A percentile compares a stretch with the other conserved stretches of the same genome.
phyloP scores from a whole-genome alignment of 1,139 yeast species.

The Magnusiomyces tetraspermus region DNA sequence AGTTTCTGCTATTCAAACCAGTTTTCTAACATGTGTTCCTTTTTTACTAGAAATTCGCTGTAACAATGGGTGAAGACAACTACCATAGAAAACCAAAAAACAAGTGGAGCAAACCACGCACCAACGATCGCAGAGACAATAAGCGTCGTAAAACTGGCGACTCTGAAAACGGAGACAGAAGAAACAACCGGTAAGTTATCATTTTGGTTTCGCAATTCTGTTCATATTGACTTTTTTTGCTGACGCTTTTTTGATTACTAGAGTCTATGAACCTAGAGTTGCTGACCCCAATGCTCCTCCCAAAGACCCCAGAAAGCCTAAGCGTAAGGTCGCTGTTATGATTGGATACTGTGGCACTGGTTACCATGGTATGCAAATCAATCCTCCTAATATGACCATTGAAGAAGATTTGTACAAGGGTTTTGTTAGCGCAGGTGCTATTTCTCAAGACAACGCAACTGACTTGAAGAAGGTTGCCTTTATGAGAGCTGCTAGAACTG shows the following conservation, averaged over 20 bases:
- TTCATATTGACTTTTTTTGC: too few relatives aligned
- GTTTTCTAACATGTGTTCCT: too few relatives aligned
- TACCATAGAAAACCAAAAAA: constrained; percentile 11
- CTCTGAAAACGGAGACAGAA: not conserved
- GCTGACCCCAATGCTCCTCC: constrained; percentile 2
- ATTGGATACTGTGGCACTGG: constrained; percentile 98
- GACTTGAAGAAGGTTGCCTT: constrained; percentile 87
- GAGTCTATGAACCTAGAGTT: not conserved
- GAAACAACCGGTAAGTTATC: constrained; percentile 6
- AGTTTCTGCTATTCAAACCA: too few relatives aligned
- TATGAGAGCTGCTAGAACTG: constrained; percentile 96
- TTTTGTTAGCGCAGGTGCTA: constrained; percentile 79
- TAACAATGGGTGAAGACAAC: constrained; percentile 3
- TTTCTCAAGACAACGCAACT: constrained; percentile 77
- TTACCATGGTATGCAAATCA: constrained; percentile 94
- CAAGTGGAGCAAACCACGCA: constrained; percentile 16
- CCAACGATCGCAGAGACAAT: constrained; percentile 13
- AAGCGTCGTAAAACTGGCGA: constrained; percentile 12
- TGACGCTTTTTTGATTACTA: not conserved
- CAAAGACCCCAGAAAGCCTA: constrained; percentile 56
- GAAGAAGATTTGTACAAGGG: constrained; percentile 87
- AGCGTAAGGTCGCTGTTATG: constrained; percentile 81
- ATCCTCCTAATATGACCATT: constrained; percentile 84
- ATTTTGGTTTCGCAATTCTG: too few relatives aligned
- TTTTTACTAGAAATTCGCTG: not conserved